Evolutionary conservation across 2,329 filamentous ascomycete genomes (phyloP), one percentile per base, ranked within the genome.

Genomic region (Epichloe coenophiala): DNA sequence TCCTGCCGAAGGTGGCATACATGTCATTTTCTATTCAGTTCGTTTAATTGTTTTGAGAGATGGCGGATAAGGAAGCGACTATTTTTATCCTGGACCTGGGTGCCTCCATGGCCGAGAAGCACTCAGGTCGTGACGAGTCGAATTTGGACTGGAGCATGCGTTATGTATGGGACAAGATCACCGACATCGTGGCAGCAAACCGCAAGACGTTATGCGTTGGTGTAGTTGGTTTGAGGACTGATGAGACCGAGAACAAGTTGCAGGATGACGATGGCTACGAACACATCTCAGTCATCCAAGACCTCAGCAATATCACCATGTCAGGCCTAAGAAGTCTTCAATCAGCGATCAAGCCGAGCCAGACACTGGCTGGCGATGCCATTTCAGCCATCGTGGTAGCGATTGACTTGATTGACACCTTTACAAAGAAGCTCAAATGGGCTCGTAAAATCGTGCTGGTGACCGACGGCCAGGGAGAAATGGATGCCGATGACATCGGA

Each of bases 41-140:
- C 3, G 37, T 17, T 47, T 19, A 17, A 17, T 17, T 31, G 21
- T 7, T n/a, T 7, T 13, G 13, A 19, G 49, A 49, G 11, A 97
- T 97, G 91, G 85, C 89, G 11, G 83, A 86, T 55, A 98, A 98
- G 66, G 88, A 97, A 71, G 88, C 89, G 8, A 93, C 85, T 0
- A 80, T 97, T 42, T 98, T 93, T 66, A 84, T 98, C 58, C 70
- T 98, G 54, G 93, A 98, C 68, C 73, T 96, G 23, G 90, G 89
- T 52, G 74, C 71, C 61, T 86, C 90, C n/a, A 96, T 95, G 86
- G 84, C 76, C 52, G 73, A 85, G 62, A 77, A 73, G 59, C 78
- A 81, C 58, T 75, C 80, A 68, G 88, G 84, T 27, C 81, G 93
- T 57, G 64, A 72, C 19, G 79, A 91, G 64, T 84, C 84, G 3